Conservation (phyloP, 768 basidiomycete species). For the Guyanaporus albipodus region DNA sequence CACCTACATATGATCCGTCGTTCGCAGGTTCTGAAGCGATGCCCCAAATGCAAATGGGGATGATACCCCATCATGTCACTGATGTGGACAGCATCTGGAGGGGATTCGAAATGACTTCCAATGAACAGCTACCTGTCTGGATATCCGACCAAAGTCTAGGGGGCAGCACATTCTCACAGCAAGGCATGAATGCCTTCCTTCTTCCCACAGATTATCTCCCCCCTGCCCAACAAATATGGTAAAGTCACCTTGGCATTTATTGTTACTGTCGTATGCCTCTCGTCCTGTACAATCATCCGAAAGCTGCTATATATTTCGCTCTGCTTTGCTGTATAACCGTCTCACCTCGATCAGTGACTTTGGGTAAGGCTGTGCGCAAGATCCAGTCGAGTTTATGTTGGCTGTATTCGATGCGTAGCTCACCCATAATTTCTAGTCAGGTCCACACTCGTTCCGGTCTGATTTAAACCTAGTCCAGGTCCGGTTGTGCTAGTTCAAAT, state of each 20-base stretch:
- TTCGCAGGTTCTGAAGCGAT: constrained; percentile 34
- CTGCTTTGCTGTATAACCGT: constrained; percentile 7
- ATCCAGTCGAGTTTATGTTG: constrained; percentile 5
- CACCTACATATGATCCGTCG: constrained; percentile 51
- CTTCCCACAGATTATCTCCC: constrained; percentile 73
- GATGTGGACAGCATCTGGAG: constrained; percentile 70
- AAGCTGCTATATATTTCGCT: constrained; percentile 15
- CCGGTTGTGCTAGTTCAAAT: background rate
- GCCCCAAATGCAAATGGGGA: constrained; percentile 31
- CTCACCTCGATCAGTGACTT: constrained; percentile 1
- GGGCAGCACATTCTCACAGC: constrained; percentile 68
- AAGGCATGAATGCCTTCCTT: constrained; percentile 84
- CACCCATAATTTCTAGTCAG: constrained; percentile 4
- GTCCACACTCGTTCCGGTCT: constrained; percentile 4
- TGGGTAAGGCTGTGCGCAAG: constrained; percentile 1
- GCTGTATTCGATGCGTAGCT: background rate
- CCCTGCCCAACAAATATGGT: constrained; percentile 74
- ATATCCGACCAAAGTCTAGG: constrained; percentile 81
- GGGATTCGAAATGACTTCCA: constrained; percentile 66
- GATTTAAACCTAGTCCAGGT: constrained; percentile 13
- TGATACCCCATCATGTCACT: constrained; percentile 21
- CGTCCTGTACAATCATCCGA: constrained; percentile 23
- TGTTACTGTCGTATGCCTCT: constrained; percentile 21
- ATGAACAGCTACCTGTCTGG: constrained; percentile 80
- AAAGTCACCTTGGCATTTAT: constrained; percentile 18